Base-by-base conservation (phyloP, 768 basidiomycete species). In the Leucocoprinus leucothites region DNA sequence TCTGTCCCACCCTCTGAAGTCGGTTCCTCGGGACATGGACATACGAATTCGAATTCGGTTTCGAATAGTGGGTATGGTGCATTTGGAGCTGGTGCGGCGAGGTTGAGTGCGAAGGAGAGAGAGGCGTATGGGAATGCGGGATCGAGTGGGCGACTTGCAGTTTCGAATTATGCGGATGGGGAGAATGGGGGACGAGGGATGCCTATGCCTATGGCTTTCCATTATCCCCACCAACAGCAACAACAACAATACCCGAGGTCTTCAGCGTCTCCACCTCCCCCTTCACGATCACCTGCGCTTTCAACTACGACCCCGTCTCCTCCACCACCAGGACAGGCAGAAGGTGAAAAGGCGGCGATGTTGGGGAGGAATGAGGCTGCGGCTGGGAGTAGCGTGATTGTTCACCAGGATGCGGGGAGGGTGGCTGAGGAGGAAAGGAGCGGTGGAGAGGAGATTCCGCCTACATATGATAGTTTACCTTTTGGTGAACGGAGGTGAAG, bases 81-180 rank as follows among this genome's bases (percentile, higher is more conserved):
- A 0, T 31, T 35, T 49, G 48, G 43, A 22, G 14, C 18, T 36
- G 26, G 9, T 48, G 25, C 46, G 24, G 24, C 13, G 7, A 35
- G 43, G 28, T 36, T 48, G 49, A 58, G 51, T 25, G 64, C 64
- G 51, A 67, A 67, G 47, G 64, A 67, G 57, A 34, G 59, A 16
- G 66, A 67, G 44, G 64, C 63, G 21, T 56, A 21, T 44, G 40
- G 21, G 21, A 21, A 16, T 7, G 40, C 40, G n/a, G 40, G 40
- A 18, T 11, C 25, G 35, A 35, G 44, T 50, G 21, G 54, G 24
- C 38, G 54, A 40, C 21, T 57, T 38, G 14, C n/a, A n/a, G n/a
- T n/a, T n/a, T n/a, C n/a, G n/a, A n/a, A n/a, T n/a, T n/a, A n/a
- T n/a, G n/a, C n/a, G n/a, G n/a, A n/a, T n/a, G n/a, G n/a, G n/a